Evolutionary conservation across 2,329 filamentous ascomycete genomes (phyloP).

Genomic region (Triangularia verruculosa): DNA sequence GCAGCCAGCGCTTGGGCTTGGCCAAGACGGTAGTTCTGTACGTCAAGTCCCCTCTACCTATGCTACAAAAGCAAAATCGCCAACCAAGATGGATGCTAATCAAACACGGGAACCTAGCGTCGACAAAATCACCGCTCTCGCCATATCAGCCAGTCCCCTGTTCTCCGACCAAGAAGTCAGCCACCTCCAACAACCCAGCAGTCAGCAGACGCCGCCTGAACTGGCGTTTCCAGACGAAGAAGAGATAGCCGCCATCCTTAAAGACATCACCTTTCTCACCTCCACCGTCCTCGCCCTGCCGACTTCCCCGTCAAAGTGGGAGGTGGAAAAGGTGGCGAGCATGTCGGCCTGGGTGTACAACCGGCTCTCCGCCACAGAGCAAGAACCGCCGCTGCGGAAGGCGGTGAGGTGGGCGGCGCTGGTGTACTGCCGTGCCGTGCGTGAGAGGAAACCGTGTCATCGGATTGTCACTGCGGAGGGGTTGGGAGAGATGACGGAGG

Average conservation of each 20-base stretch:
- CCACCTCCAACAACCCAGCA: not conserved
- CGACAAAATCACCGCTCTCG: conserved; percentile 8
- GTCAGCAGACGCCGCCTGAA: not conserved
- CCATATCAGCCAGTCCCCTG: conserved; percentile 5
- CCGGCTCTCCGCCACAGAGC: conserved; percentile 3
- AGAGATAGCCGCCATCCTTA: conserved; percentile 13
- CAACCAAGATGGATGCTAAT: too few species aligned
- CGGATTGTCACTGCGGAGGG: not conserved
- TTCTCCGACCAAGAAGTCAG: conserved; percentile 1
- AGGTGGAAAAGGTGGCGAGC: conserved; percentile 15
- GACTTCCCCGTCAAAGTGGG: conserved; percentile 1
- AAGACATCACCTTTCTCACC: conserved; percentile 18
- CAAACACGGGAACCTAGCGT: too few species aligned
- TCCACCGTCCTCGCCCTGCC: conserved; percentile 13
- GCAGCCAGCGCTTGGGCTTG: not conserved
- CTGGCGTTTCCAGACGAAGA: not conserved
- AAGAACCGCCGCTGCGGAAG: not conserved
- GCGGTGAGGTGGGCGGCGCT: conserved; percentile 10
- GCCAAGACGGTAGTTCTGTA: conserved; percentile 18
- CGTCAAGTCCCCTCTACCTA: conserved; percentile 3
- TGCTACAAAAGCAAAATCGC: too few species aligned
- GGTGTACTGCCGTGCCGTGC: conserved; percentile 16
- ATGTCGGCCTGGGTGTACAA: conserved; percentile 17
- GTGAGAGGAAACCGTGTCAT: not conserved
- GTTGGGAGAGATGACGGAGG: not conserved